Conservation (phyloP, 129 eudicot genomes). For the Escallonia herrerae region DNA sequence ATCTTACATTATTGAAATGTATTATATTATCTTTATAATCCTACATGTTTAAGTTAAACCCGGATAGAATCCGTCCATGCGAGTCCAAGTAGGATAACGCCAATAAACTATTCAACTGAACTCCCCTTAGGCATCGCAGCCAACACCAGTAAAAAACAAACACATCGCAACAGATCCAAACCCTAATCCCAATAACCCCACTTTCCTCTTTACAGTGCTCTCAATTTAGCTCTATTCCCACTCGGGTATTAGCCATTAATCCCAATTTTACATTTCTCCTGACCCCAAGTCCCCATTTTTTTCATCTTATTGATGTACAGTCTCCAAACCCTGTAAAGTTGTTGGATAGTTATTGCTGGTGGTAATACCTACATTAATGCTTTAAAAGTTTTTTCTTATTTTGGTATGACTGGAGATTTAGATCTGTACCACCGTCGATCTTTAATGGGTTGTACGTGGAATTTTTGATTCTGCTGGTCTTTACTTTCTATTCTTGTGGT, state of each 20-base stretch:
- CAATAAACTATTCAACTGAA: too few species aligned
- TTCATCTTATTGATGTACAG: background rate
- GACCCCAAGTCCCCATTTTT: constrained; percentile 9
- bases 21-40: too few species aligned
- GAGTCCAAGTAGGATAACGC: too few species aligned
- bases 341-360: background rate
- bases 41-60: too few species aligned
- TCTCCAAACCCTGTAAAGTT: background rate
- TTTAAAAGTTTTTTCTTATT: background rate
- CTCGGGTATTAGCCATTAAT: background rate
- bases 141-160: background rate
- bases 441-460: constrained; percentile 1
- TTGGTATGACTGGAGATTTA: background rate
- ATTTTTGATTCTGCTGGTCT: constrained; percentile 11
- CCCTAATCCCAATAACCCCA: background rate
- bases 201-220: background rate
- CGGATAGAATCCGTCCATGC: too few species aligned
- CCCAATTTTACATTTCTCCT: background rate
- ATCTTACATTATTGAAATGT: too few species aligned
- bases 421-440: constrained; percentile 21
- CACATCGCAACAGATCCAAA: background rate
- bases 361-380: background rate
- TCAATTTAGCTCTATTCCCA: background rate
- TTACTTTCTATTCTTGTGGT: background rate
- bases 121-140: too few species aligned